phyloP scores from a whole-genome alignment of 2,329 filamentous ascomycete species.

The Talaromyces sp. region DNA sequence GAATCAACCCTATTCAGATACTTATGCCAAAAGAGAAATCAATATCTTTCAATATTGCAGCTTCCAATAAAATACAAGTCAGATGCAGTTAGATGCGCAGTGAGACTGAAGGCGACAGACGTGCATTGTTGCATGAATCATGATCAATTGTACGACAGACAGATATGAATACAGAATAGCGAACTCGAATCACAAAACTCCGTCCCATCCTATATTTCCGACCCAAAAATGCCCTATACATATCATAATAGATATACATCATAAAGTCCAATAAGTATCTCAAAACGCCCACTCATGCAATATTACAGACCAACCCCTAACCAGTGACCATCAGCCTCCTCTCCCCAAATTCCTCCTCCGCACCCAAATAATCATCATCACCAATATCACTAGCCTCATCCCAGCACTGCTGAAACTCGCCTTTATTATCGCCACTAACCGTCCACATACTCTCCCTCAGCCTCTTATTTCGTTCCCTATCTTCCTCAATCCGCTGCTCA shows the following conservation, averaged over 20 bases:
- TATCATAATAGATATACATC: neutral
- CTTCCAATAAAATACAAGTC: neutral
- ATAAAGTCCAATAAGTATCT: neutral
- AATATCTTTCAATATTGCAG: too few species aligned
- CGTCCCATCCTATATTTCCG: too few species aligned
- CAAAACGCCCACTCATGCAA: slow-evolving; percentile 10
- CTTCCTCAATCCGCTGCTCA: slow-evolving; percentile 95
- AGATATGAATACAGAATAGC: too few species aligned
- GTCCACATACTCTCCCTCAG: slow-evolving; percentile 92
- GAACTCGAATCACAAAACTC: too few species aligned
- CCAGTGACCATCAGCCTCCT: slow-evolving; percentile 44
- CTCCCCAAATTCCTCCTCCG: slow-evolving; percentile 68
- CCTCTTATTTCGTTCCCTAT: slow-evolving; percentile 89
- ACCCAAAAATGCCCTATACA: neutral
- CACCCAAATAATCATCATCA: slow-evolving; percentile 77
- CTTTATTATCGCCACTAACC: slow-evolving; percentile 61
- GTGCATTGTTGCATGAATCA: neutral
- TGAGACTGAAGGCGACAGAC: neutral
- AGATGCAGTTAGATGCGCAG: too few species aligned
- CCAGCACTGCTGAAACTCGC: slow-evolving; percentile 79
- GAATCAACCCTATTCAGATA: neutral
- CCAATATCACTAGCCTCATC: slow-evolving; percentile 83
- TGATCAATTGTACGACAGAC: neutral
- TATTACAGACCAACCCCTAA: neutral
- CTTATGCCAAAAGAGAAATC: too few species aligned